Percentiles rank a stretch among this genome's conserved stretches.
Conservation (phyloP, 2,329 filamentous ascomycete genomes). For the Alternaria novae-zelandiae region DNA sequence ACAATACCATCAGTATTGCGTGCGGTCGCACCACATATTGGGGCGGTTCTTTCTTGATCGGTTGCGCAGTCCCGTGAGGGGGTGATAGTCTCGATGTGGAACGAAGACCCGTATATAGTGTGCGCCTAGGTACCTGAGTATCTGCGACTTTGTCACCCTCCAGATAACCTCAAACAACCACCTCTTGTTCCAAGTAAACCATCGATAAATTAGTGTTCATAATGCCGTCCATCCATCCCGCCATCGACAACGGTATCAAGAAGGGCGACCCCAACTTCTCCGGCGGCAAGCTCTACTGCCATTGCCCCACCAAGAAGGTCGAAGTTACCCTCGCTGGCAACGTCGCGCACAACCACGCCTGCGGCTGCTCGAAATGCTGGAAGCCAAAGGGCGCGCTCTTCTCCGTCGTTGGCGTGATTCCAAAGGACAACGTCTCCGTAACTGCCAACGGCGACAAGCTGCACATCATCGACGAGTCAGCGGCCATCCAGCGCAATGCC, state of each 20-base stretch:
- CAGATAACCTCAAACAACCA: neutral
- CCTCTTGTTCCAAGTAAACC: neutral
- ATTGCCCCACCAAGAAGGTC: conserved; percentile 63
- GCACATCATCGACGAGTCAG: conserved; percentile 59
- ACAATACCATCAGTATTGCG: conserved; percentile 7
- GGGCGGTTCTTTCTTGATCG: conserved; percentile 6
- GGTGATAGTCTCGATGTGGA: neutral
- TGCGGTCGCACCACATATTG: conserved; percentile 16
- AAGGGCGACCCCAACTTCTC: conserved; percentile 62
- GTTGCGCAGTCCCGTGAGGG: conserved; percentile 18
- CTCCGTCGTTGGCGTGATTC: conserved; percentile 67
- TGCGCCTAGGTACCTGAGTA: neutral
- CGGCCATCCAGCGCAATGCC: conserved; percentile 62
- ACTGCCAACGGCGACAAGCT: conserved; percentile 67
- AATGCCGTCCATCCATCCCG: conserved; percentile 62
- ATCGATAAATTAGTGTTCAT: conserved; percentile 13
- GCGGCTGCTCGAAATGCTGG: conserved; percentile 76
- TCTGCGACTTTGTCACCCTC: neutral
- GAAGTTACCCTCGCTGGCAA: conserved; percentile 64
- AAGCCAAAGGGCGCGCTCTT: conserved; percentile 70
- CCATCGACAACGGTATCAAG: conserved; percentile 66
- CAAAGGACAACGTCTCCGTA: conserved; percentile 61
- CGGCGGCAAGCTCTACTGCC: conserved; percentile 68
- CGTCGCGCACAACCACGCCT: conserved; percentile 72
- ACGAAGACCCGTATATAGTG: conserved; percentile 2